Conservation (phyloP, 805 yeast species). For the Saccharomycopsis synnaedendra region DNA sequence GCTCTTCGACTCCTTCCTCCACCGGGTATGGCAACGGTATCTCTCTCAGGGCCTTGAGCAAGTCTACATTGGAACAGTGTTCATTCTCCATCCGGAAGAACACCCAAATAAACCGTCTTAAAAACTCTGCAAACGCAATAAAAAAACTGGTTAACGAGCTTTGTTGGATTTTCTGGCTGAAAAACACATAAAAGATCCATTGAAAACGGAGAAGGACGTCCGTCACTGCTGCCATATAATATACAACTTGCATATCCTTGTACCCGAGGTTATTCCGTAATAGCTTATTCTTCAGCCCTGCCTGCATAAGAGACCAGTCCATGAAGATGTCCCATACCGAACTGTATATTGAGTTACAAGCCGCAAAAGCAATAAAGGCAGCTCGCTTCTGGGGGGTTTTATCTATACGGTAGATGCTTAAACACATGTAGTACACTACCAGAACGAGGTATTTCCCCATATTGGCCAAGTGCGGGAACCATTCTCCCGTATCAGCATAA, state of each 20-base stretch:
- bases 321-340: slow-evolving; percentile 82
- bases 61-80: slow-evolving; percentile 80
- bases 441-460: slow-evolving; percentile 66
- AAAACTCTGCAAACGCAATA: slow-evolving; percentile 70
- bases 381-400: slow-evolving; percentile 33
- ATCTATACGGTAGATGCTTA: slow-evolving; percentile 72
- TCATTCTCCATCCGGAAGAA: slow-evolving; percentile 93
- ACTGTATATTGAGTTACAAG: slow-evolving; percentile 58
- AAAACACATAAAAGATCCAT: slow-evolving; percentile 85
- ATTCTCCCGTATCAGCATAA: slow-evolving; percentile 84
- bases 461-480: slow-evolving; percentile 94
- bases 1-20: slow-evolving; percentile 7
- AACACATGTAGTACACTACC: slow-evolving; percentile 53
- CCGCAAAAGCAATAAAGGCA: slow-evolving; percentile 62
- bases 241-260: slow-evolving; percentile 40
- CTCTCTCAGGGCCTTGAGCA: slow-evolving; percentile 82
- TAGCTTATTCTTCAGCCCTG: slow-evolving; percentile 41
- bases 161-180: slow-evolving; percentile 68
- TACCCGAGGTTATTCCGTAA: slow-evolving; percentile 66
- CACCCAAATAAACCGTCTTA: slow-evolving; percentile 83
- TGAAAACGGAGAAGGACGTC: slow-evolving; percentile 75
- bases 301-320: slow-evolving; percentile 91
- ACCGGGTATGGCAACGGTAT: slow-evolving; percentile 71
- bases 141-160: slow-evolving; percentile 78
- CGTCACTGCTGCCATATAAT: slow-evolving; percentile 62